Evolutionary conservation across 306 rosid species (phyloP), one percentile per base, ranked within the genome.

Genomic region (Cicer chorassanicum): DNA sequence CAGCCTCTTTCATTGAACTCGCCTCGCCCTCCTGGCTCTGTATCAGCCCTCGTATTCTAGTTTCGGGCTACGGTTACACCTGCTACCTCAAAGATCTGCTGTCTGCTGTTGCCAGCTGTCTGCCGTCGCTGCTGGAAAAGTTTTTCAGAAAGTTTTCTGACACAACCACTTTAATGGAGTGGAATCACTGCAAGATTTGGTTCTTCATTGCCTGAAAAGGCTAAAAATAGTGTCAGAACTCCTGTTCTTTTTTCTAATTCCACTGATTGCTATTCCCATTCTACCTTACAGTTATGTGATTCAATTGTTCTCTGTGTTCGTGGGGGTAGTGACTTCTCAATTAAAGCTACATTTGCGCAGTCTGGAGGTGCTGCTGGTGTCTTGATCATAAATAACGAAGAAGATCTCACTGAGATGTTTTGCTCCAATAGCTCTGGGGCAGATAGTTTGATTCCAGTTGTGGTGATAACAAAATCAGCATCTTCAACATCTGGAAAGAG

Each of bases 141-240:
- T 24, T 24, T 24, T 24, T 24, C 29, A 24, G 29, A 2, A 24
- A 24, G 29, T 24, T 24, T 24, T 24, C 3, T 2, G 29, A 24
- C 29, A 24, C 29, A 24, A 24, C 34, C 34, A 24, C 34, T 24
- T 24, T 2, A 2, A 24, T 24, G 29, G 29, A 24, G 29, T 29
- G 98, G 96, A 21, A 59, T 90, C 40, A 88, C 80, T 72, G 98
- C 99, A 10, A 82, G 86, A 68, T 95, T 95, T 75, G 98, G 99
- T 72, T 82, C 93, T 65, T 68, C 80, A 0, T 65, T 92, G 78
- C 97, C 99, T 9, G 65, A 88, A 12, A 44, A 80, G 40, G 76
- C 82, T 55, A 68, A 89, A 18, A 73, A 85, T 1, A 76, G 75
- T 63, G 77, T 68, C 41, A 86, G 72, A 82, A 77, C 78, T 66